Conservation (phyloP, 2,329 filamentous ascomycete species). For the Allantophomopsis cytisporea region DNA sequence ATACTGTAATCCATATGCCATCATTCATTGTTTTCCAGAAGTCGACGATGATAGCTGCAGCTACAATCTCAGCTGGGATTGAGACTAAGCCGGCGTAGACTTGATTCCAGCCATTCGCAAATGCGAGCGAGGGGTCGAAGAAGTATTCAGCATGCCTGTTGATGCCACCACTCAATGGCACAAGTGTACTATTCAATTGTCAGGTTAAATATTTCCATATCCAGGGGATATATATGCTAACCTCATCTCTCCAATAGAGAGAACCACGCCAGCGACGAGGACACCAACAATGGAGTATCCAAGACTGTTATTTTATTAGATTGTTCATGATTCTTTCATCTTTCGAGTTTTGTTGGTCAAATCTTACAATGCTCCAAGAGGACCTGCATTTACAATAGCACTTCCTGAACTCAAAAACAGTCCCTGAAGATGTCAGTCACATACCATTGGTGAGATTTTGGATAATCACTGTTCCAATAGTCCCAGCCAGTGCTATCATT, state of each 20-base stretch:
- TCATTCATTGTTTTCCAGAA: constrained; percentile 24
- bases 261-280: too few relatives aligned
- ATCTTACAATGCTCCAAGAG: constrained; percentile 12
- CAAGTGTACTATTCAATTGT: constrained; percentile 20
- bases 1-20: constrained; percentile 12
- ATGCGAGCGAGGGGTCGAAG: constrained; percentile 40
- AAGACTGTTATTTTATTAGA: too few relatives aligned
- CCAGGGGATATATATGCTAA: too few relatives aligned
- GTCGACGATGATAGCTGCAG: constrained; percentile 32
- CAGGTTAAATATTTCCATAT: too few relatives aligned
- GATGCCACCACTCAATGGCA: constrained; percentile 35
- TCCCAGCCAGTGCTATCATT: constrained; percentile 45
- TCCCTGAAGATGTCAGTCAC: too few relatives aligned
- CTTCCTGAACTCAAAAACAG: too few relatives aligned
- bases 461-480: constrained; percentile 23
- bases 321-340: too few relatives aligned
- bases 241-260: too few relatives aligned
- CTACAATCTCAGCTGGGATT: constrained; percentile 31
- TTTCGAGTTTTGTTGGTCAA: constrained; percentile 22
- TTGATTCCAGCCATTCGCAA: constrained; percentile 40
- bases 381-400: too few relatives aligned
- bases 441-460: too few relatives aligned
- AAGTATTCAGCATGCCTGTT: constrained; percentile 38
- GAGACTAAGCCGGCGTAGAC: constrained; percentile 16
- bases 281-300: too few relatives aligned